These are phyloP conservation scores for Suhomyces vadensis DNA, from an alignment of 805 yeast species.

Conservation along the genomic window DNA sequence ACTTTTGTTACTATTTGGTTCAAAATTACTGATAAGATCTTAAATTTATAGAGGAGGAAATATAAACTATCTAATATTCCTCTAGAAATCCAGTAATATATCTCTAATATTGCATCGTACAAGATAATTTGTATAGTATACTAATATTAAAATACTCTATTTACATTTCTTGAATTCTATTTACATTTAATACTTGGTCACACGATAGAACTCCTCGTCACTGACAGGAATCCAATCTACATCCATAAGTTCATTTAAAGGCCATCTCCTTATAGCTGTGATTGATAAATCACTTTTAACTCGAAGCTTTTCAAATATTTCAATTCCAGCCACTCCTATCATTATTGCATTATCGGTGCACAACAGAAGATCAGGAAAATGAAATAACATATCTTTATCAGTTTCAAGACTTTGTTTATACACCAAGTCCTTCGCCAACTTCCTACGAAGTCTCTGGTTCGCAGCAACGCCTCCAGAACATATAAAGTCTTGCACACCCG, in stretches of 20 bases:
- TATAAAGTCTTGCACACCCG: slow-evolving; percentile 55
- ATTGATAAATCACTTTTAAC: slow-evolving; percentile 52
- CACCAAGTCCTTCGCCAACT: slow-evolving; percentile 43
- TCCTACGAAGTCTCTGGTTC: slow-evolving; percentile 55
- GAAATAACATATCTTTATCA: slow-evolving; percentile 33
- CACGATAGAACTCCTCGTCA: slow-evolving; percentile 19
- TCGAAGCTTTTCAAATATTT: slow-evolving; percentile 61
- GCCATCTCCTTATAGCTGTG: slow-evolving; percentile 82
- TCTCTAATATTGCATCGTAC: background rate
- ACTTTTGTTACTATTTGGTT: too few relatives aligned
- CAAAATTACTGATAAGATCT: too few relatives aligned
- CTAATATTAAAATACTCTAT: background rate
- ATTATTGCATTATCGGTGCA: slow-evolving; percentile 96
- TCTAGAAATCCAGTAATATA: too few relatives aligned
- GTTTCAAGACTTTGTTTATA: slow-evolving; percentile 13
- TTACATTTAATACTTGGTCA: slow-evolving; percentile 5
- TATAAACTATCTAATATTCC: too few relatives aligned
- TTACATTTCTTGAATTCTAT: too few relatives aligned
- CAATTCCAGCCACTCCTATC: slow-evolving; percentile 98
- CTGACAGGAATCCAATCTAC: slow-evolving; percentile 48
- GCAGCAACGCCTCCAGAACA: slow-evolving; percentile 96
- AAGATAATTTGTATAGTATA: too few relatives aligned
- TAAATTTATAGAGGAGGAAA: too few relatives aligned
- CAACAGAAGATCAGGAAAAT: slow-evolving; percentile 66
- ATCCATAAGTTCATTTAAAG: slow-evolving; percentile 52